Evolutionary conservation across 768 basidiomycete genomes (phyloP), one percentile per base, ranked within the genome.

Genomic region (Serpula lacrymans): DNA sequence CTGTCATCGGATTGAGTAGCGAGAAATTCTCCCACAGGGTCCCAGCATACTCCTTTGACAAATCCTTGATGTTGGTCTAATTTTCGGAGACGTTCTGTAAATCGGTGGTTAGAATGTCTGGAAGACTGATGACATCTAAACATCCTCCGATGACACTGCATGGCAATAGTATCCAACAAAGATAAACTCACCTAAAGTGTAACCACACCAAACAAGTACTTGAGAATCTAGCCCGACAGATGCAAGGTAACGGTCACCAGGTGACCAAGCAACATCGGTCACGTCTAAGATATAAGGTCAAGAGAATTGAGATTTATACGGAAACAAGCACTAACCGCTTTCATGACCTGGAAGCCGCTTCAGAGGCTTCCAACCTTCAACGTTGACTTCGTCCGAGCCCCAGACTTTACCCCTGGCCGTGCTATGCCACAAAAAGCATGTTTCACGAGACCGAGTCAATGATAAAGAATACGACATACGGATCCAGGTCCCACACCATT

Each of bases 1-100:
- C 88, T 81, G 64, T 99, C 96, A 63, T 97, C 95, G 18, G 93
- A 94, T 65, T 95, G 82, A 29, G 95, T 97, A n/a, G 96, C 95
- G 46, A 99, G 80, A 57, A 84, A 97, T 64, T 97, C 88, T 33
- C 96, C 96, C 3, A 94, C 95, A 3, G 96, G 96, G 65, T 99
- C 96, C 83, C 95, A 99, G 57, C 91, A 94, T 36, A 99, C 90
- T 43, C 96, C 96, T 64, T 99, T 98, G 53, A 99, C 94, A 61
- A 97, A 97, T 2, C 93, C 95, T 54, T 90, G 83, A 56, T 98
- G 96, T 43, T 80, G 80, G 43, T 89, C 88, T 5, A 99, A 75
- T 60, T 84, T 89, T 27, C 77, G 72, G 41, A 97, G 59, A 10
- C 87, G 83, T 51, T 94, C 94, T 96, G 55, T 0, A 6, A 5